A percentile compares a stretch with the other conserved stretches of the same genome.
phyloP scores from a whole-genome alignment of 495 filamentous ascomycete species.

The Diplogelasinospora grovesii region DNA sequence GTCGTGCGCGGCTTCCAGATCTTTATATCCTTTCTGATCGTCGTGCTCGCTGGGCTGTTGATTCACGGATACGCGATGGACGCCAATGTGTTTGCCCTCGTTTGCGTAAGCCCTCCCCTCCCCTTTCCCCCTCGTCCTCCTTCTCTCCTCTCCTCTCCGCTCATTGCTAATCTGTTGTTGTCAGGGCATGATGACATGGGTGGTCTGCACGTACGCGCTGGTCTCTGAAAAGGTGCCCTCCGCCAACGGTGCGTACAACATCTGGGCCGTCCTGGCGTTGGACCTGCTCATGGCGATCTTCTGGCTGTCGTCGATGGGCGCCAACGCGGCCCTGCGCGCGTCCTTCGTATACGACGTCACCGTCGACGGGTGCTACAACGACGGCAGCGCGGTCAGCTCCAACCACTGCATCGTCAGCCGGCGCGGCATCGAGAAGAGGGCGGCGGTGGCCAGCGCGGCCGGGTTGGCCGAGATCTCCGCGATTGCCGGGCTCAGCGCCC shows the following conservation, averaged over 20 bases:
- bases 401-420: conserved; percentile 26
- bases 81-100: conserved; percentile 22
- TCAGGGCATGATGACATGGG: conserved; percentile 41
- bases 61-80: conserved; percentile 39
- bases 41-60: conserved; percentile 31
- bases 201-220: conserved; percentile 34
- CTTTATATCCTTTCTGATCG: conserved; percentile 30
- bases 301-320: conserved; percentile 42
- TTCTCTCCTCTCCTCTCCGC: not conserved
- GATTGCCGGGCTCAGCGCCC: conserved; percentile 38
- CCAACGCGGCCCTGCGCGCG: conserved; percentile 34
- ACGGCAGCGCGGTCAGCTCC: conserved; percentile 32
- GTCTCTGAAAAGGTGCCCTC: conserved; percentile 32
- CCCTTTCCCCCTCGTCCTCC: too few species aligned
- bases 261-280: conserved; percentile 39
- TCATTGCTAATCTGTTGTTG: not conserved
- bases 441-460: conserved; percentile 19
- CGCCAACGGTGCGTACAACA: conserved; percentile 35
- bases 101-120: conserved; percentile 29
- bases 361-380: conserved; percentile 26
- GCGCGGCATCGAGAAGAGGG: conserved; percentile 18
- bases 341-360: conserved; percentile 27
- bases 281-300: conserved; percentile 40
- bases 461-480: conserved; percentile 29
- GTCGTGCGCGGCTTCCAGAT: conserved; percentile 33